Conservation (phyloP, 164 flowering plant genomes). For the Berberis thunbergii region DNA sequence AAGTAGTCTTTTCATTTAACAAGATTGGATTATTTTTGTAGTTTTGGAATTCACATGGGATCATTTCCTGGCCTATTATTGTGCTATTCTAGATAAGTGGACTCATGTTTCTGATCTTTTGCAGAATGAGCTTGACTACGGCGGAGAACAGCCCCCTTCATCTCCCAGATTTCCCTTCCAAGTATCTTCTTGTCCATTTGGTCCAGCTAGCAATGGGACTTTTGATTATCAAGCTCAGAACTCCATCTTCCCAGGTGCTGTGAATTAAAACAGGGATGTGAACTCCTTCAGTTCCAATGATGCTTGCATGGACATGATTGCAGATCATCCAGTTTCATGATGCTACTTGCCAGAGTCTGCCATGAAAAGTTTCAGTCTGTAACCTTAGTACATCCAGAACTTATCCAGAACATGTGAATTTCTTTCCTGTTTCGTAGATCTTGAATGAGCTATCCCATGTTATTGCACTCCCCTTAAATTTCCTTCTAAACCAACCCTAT, state of each 20-base stretch:
- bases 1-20: no score
- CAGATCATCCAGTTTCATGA: conserved; percentile 17
- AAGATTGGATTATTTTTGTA: no score
- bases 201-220: conserved; percentile 19
- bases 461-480: no score
- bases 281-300: conserved; percentile 45
- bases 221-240: conserved; percentile 51
- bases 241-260: conserved; percentile 59
- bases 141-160: conserved; percentile 56
- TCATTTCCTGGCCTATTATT: no score
- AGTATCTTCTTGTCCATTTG: conserved; percentile 43
- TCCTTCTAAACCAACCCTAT: no score
- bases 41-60: no score
- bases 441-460: no score
- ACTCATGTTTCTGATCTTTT: background rate
- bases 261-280: conserved; percentile 36
- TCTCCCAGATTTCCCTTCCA: conserved; percentile 36
- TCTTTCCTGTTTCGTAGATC: no score
- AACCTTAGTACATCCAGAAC: no score
- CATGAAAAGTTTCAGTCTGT: no score
- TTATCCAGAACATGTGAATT: no score
- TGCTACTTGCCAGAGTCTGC: no score
- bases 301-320: conserved; percentile 73
- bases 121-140: conserved; percentile 69
- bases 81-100: background rate